A percentile compares a stretch with the other conserved stretches of the same genome.
Conservation (phyloP, 2,329 filamentous ascomycete genomes). For the Fusarium chuoi region DNA sequence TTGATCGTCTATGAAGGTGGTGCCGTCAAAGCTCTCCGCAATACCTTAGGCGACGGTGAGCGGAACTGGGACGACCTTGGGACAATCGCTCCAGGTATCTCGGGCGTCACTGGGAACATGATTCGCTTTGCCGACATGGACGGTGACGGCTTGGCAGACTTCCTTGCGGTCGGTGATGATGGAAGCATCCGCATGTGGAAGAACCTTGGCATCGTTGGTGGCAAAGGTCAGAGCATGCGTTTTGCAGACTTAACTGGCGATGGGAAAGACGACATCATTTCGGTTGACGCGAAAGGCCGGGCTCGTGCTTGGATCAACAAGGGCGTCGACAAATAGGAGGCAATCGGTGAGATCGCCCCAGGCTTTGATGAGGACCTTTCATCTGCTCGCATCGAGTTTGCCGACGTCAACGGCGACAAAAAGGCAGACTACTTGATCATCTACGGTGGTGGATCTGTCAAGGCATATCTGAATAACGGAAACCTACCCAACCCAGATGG, state of each 20-base stretch:
- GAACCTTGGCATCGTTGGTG: slow-evolving; percentile 14
- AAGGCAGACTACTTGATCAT: slow-evolving; percentile 29
- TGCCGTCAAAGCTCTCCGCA: too few species aligned
- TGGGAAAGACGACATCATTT: slow-evolving; percentile 6
- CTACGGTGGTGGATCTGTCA: slow-evolving; percentile 32
- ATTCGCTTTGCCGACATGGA: slow-evolving; percentile 34
- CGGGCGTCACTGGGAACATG: slow-evolving; percentile 11
- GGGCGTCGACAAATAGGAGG: neutral
- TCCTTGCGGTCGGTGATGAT: slow-evolving; percentile 20
- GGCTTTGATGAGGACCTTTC: neutral
- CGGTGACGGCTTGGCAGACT: slow-evolving; percentile 28
- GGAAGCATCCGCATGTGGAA: slow-evolving; percentile 36
- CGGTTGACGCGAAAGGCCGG: slow-evolving; percentile 3
- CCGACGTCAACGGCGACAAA: slow-evolving; percentile 25
- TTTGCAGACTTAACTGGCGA: slow-evolving; percentile 13
- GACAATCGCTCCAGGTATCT: slow-evolving; percentile 12
- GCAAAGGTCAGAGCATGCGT: neutral
- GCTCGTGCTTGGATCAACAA: slow-evolving; percentile 26
- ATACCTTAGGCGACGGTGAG: neutral
- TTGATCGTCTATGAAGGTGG: too few species aligned
- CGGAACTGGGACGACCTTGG: slow-evolving; percentile 17
- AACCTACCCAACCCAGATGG: neutral
- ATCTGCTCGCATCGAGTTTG: slow-evolving; percentile 4
- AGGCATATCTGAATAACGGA: slow-evolving; percentile 21
- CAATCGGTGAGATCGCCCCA: slow-evolving; percentile 12